Evolutionary conservation across 345 rosid genomes (phyloP).

Genomic region (Moricandia moricandioides): DNA sequence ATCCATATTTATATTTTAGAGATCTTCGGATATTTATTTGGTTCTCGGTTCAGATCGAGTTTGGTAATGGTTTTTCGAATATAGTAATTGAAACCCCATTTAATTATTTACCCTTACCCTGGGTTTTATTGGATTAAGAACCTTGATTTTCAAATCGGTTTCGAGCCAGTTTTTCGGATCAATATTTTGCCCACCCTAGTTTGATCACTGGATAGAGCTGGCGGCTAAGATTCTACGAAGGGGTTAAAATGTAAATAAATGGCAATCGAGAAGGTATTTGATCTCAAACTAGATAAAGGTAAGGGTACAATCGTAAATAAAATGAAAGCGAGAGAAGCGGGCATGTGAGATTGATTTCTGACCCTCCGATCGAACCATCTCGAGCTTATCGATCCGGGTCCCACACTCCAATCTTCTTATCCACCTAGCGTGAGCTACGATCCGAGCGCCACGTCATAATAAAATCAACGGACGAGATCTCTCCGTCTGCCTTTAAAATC

Average conservation of each 20-base stretch:
- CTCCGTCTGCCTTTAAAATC: conserved; percentile 1
- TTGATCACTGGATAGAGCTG: not conserved
- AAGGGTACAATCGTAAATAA: conserved; percentile 25
- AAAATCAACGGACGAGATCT: conserved; percentile 46
- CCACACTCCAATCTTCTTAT: conserved; percentile 53
- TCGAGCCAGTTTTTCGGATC: no score
- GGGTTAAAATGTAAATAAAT: conserved; percentile 16
- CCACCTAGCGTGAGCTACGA: conserved; percentile 42
- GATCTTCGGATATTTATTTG: no score
- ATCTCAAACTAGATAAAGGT: conserved; percentile 17
- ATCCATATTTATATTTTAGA: no score
- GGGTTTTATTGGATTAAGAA: no score
- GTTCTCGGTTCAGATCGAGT: no score
- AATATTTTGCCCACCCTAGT: no score
- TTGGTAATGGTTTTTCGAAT: no score
- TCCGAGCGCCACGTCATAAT: conserved; percentile 41
- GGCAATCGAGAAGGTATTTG: not conserved
- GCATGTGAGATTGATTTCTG: conserved; percentile 36
- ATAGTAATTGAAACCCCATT: no score
- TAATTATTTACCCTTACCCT: no score
- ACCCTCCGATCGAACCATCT: conserved; percentile 32
- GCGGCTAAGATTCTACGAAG: conserved; percentile 31
- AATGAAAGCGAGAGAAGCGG: not conserved
- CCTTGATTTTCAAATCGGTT: no score
- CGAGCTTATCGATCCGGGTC: conserved; percentile 36